A percentile compares a stretch with the other conserved stretches of the same genome.
phyloP scores from a whole-genome alignment of 2,329 filamentous ascomycete species.

The Sporothrix euskadiensis region DNA sequence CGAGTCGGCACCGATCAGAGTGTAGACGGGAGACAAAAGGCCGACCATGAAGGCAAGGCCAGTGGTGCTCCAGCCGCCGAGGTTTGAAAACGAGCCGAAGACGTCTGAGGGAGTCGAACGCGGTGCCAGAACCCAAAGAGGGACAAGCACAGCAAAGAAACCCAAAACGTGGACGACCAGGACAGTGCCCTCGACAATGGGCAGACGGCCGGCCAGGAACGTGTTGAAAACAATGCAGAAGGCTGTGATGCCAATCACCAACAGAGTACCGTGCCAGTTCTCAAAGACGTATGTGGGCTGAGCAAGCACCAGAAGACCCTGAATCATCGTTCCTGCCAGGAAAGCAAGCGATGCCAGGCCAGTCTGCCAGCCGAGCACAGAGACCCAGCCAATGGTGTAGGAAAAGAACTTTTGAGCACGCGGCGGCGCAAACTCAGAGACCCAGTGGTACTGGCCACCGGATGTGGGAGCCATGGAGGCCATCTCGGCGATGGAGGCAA shows the following conservation, averaged over 20 bases:
- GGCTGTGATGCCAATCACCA: slow-evolving; percentile 50
- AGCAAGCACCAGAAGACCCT: slow-evolving; percentile 47
- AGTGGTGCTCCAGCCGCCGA: slow-evolving; percentile 50
- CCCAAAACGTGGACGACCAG: slow-evolving; percentile 54
- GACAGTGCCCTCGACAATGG: slow-evolving; percentile 53
- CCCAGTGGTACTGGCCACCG: slow-evolving; percentile 63
- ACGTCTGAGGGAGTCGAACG: slow-evolving; percentile 38
- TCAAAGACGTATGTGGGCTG: slow-evolving; percentile 43
- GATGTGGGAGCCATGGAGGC: slow-evolving; percentile 51
- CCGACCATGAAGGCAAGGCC: slow-evolving; percentile 51
- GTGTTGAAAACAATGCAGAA: slow-evolving; percentile 55
- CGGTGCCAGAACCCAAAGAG: slow-evolving; percentile 36
- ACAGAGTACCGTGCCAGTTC: slow-evolving; percentile 51
- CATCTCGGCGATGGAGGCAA: slow-evolving; percentile 45
- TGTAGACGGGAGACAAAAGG: slow-evolving; percentile 45
- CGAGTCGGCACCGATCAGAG: slow-evolving; percentile 42
- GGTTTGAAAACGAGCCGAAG: slow-evolving; percentile 50
- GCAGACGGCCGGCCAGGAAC: slow-evolving; percentile 47
- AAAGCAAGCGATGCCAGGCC: slow-evolving; percentile 44
- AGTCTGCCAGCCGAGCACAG: slow-evolving; percentile 51
- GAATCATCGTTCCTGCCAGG: slow-evolving; percentile 51
- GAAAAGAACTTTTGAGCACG: slow-evolving; percentile 54
- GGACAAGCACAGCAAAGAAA: slow-evolving; percentile 41
- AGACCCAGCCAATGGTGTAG: slow-evolving; percentile 55
- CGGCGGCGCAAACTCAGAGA: slow-evolving; percentile 53